Conservation (phyloP, 2,329 filamentous ascomycete genomes). For the Alternaria sp. region DNA sequence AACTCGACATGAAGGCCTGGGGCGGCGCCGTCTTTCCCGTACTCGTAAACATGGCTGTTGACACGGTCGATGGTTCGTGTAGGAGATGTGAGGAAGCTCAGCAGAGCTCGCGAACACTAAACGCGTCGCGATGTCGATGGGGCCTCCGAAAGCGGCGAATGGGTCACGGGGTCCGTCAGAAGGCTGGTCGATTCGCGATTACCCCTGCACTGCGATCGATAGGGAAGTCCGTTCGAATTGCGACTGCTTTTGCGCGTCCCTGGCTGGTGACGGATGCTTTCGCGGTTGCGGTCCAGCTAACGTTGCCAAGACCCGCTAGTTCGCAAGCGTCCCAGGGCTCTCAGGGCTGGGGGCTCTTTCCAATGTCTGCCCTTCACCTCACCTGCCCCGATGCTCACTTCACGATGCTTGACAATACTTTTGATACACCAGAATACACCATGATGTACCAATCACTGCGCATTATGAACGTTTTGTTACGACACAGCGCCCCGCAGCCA, state of each 20-base stretch:
- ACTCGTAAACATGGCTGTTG: constrained; percentile 48
- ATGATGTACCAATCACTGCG: not conserved
- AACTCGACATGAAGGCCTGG: constrained; percentile 88
- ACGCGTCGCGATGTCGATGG: constrained; percentile 37
- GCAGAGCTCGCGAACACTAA: constrained; percentile 33
- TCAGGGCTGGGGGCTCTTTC: not conserved
- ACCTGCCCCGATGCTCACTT: not conserved
- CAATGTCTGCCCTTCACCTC: constrained; percentile 1
- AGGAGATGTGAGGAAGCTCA: constrained; percentile 36
- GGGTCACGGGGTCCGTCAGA: constrained; percentile 2
- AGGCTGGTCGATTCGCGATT: constrained; percentile 4
- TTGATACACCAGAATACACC: not conserved
- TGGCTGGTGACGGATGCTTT: constrained; percentile 29
- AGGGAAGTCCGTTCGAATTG: constrained; percentile 12
- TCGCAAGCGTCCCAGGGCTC: not conserved
- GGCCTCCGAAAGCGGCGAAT: not conserved
- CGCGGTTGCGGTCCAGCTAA: constrained; percentile 27
- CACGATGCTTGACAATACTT: not conserved
- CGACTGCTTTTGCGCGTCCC: constrained; percentile 32
- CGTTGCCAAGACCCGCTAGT: constrained; percentile 23
- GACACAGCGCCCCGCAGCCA: not conserved
- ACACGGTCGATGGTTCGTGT: constrained; percentile 27
- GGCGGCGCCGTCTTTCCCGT: constrained; percentile 61
- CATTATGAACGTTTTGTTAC: not conserved
- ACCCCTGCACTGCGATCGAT: constrained; percentile 6